phyloP scores from a whole-genome alignment of 495 filamentous ascomycete species.

The Geopyxis carbonaria region DNA sequence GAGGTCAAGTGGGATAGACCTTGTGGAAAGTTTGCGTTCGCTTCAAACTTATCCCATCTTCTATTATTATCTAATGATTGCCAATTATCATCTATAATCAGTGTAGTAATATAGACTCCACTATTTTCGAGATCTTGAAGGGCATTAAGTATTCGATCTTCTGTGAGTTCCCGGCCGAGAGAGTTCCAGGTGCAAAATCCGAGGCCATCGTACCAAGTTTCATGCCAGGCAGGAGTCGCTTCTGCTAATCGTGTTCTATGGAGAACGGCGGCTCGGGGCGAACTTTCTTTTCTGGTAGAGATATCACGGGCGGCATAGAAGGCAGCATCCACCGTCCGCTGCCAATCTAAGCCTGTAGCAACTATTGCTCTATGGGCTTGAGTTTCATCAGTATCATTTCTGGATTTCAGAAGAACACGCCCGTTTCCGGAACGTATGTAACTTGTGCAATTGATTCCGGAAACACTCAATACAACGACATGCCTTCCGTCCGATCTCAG shows the following conservation, averaged over 20 bases:
- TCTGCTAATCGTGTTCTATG: too few species aligned
- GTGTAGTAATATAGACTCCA: constrained; percentile 53
- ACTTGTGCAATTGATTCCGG: constrained; percentile 54
- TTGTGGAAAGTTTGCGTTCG: constrained; percentile 62
- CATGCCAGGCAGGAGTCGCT: constrained; percentile 33
- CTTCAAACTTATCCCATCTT: constrained; percentile 49
- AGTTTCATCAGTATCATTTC: constrained; percentile 45
- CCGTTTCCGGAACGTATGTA: constrained; percentile 53
- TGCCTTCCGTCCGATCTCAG: constrained; percentile 55
- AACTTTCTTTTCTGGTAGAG: constrained; percentile 37
- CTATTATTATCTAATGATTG: constrained; percentile 41
- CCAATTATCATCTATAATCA: constrained; percentile 97
- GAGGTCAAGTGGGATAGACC: constrained; percentile 54
- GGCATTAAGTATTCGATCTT: constrained; percentile 59
- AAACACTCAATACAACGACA: constrained; percentile 67
- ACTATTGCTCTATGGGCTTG: constrained; percentile 48
- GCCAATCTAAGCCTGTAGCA: constrained; percentile 56
- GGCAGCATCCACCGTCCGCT: constrained; percentile 58
- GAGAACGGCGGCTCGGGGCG: too few species aligned
- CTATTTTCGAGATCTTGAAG: constrained; percentile 52
- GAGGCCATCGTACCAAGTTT: constrained; percentile 61
- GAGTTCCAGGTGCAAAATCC: constrained; percentile 81
- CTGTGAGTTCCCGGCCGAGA: constrained; percentile 63
- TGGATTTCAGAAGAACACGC: constrained; percentile 47
- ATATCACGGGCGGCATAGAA: constrained; percentile 82